Evolutionary conservation across 768 basidiomycete species (phyloP).

Genomic region (Nevesoporus exiguus): DNA sequence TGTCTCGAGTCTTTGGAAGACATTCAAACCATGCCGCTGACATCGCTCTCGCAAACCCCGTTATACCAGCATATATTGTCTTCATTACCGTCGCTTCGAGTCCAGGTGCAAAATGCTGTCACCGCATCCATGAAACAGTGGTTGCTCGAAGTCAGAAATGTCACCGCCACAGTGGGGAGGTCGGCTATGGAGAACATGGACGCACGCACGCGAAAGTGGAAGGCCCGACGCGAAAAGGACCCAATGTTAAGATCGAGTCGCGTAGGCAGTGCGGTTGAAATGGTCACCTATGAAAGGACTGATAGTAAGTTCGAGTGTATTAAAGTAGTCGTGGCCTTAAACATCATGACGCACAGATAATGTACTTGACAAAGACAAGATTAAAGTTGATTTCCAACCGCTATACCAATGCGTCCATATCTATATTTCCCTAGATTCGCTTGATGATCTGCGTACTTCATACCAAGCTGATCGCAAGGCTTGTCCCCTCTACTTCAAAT

Average conservation of each 20-base stretch:
- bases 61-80: slow-evolving; percentile 90
- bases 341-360: slow-evolving; percentile 52
- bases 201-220: slow-evolving; percentile 76
- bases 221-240: slow-evolving; percentile 79
- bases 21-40: slow-evolving; percentile 85
- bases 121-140: slow-evolving; percentile 95
- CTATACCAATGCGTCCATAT: slow-evolving; percentile 97
- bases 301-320: slow-evolving; percentile 64
- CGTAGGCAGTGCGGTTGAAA: slow-evolving; percentile 89
- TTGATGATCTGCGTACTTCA: slow-evolving; percentile 83
- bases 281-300: slow-evolving; percentile 88
- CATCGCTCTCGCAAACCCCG: slow-evolving; percentile 86
- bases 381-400: slow-evolving; percentile 91
- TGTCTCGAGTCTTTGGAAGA: slow-evolving; percentile 84
- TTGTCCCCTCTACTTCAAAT: slow-evolving; percentile 1
- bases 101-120: slow-evolving; percentile 89
- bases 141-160: slow-evolving; percentile 91
- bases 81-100: slow-evolving; percentile 85
- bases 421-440: slow-evolving; percentile 85
- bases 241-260: slow-evolving; percentile 69
- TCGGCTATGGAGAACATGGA: slow-evolving; percentile 92
- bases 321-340: slow-evolving; percentile 7
- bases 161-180: slow-evolving; percentile 79
- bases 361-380: slow-evolving; percentile 85
- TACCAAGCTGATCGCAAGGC: slow-evolving; percentile 98